Evolutionary conservation across 1,139 yeast genomes (phyloP).

Genomic region (Arxiozyma slooffiae): DNA sequence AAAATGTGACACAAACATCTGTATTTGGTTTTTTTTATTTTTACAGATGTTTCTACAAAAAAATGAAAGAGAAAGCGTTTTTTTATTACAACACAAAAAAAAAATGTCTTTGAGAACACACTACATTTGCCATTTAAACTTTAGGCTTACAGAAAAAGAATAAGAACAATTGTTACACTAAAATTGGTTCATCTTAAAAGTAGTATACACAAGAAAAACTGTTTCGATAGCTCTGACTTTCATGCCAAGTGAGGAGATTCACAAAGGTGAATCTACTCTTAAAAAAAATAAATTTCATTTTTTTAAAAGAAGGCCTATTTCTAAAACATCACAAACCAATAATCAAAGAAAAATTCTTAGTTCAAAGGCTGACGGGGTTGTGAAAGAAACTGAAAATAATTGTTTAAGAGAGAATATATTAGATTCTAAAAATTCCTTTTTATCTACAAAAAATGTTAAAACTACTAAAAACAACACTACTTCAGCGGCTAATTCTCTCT

Average conservation of each 20-base stretch:
- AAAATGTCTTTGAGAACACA: no score
- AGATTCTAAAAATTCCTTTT: background rate
- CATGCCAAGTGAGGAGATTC: background rate
- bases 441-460: background rate
- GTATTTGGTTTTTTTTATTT: no score
- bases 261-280: background rate
- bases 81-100: no score
- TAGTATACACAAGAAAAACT: no score
- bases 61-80: no score
- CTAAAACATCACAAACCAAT: background rate
- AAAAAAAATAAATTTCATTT: background rate
- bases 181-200: no score
- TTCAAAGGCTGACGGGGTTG: background rate
- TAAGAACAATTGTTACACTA: no score
- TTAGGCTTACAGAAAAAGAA: no score
- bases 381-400: background rate
- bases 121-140: no score
- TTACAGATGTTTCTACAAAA: no score
- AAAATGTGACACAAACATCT: no score
- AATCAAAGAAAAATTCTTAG: no score
- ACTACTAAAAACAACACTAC: background rate
- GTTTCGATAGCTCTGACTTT: background rate
- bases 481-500: background rate
- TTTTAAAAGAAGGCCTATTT: background rate
- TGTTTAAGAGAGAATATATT: background rate